phyloP scores from a whole-genome alignment of 2,329 filamentous ascomycete species.

The Aspergillus bombycis region DNA sequence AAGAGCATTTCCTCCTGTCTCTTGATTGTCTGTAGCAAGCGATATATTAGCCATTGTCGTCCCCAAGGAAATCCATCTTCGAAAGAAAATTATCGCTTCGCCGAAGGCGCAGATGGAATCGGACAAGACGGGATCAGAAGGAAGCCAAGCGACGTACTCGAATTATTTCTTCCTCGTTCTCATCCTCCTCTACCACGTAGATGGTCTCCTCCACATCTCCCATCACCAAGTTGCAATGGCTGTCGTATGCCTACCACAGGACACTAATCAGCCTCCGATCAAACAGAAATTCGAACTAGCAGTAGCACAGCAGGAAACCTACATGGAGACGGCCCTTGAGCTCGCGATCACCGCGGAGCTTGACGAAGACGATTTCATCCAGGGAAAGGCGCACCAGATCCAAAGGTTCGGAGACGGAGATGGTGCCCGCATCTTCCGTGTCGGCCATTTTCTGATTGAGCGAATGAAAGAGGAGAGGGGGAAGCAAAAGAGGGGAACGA shows the following conservation, averaged over 20 bases:
- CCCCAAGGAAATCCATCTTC: neutral
- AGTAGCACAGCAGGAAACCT: slow-evolving; percentile 43
- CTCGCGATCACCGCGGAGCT: slow-evolving; percentile 92
- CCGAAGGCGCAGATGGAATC: neutral
- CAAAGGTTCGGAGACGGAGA: slow-evolving; percentile 83
- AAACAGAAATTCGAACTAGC: neutral
- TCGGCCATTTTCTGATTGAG: slow-evolving; percentile 70
- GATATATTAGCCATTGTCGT: slow-evolving; percentile 1
- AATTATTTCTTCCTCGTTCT: slow-evolving; percentile 72
- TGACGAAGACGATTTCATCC: slow-evolving; percentile 96
- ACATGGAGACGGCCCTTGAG: slow-evolving; percentile 94
- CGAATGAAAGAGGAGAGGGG: slow-evolving; percentile 5
- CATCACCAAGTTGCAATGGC: slow-evolving; percentile 94
- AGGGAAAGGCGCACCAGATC: slow-evolving; percentile 93
- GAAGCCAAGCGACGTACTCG: slow-evolving; percentile 57
- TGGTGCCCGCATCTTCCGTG: slow-evolving; percentile 68
- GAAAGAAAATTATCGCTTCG: neutral
- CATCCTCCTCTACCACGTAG: slow-evolving; percentile 87
- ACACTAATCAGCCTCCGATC: neutral
- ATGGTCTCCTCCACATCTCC: slow-evolving; percentile 98
- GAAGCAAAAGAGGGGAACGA: neutral
- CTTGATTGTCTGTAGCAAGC: slow-evolving; percentile 71
- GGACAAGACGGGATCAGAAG: neutral
- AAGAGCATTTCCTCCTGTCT: slow-evolving; percentile 99
- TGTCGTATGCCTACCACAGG: slow-evolving; percentile 81